These are phyloP conservation scores for Diplotaxis tenuifolia DNA, from an alignment of 345 rosid species.

Conservation along the genomic window DNA sequence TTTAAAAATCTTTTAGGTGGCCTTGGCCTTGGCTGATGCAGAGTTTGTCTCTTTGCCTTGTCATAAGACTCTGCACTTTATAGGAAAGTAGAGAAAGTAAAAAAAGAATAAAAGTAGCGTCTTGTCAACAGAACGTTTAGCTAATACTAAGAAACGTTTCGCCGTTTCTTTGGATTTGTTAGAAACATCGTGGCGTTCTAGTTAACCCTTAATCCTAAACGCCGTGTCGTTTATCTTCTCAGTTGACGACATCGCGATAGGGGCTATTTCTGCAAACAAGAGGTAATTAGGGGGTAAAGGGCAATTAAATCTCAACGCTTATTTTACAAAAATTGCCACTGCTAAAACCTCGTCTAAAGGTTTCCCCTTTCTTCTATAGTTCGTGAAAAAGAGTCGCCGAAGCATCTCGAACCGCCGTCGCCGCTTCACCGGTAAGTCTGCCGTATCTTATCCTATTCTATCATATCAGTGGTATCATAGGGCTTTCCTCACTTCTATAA, in stretches of 20 bases:
- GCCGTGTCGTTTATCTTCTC: neutral
- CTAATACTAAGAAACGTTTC: neutral
- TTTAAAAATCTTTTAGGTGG: too few species aligned
- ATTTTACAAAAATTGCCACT: too few species aligned
- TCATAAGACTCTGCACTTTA: too few species aligned
- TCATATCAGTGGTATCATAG: neutral
- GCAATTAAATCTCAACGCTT: neutral
- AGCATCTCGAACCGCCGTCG: constrained; percentile 5
- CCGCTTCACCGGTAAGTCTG: constrained; percentile 6
- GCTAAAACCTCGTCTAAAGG: constrained; percentile 25
- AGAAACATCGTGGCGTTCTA: neutral
- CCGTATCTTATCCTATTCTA: neutral
- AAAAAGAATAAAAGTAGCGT: too few species aligned
- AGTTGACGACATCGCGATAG: neutral
- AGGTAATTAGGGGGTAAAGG: neutral
- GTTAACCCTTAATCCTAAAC: neutral
- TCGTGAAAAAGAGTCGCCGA: constrained; percentile 7
- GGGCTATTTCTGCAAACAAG: neutral
- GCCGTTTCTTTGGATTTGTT: neutral
- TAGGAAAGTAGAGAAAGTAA: too few species aligned
- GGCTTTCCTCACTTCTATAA: neutral
- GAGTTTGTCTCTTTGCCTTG: too few species aligned
- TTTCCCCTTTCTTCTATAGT: too few species aligned
- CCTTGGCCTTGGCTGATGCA: too few species aligned
- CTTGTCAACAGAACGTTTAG: neutral